Evolutionary conservation across 768 basidiomycete genomes (phyloP).

Genomic region (Peribolospora kevripleyi): DNA sequence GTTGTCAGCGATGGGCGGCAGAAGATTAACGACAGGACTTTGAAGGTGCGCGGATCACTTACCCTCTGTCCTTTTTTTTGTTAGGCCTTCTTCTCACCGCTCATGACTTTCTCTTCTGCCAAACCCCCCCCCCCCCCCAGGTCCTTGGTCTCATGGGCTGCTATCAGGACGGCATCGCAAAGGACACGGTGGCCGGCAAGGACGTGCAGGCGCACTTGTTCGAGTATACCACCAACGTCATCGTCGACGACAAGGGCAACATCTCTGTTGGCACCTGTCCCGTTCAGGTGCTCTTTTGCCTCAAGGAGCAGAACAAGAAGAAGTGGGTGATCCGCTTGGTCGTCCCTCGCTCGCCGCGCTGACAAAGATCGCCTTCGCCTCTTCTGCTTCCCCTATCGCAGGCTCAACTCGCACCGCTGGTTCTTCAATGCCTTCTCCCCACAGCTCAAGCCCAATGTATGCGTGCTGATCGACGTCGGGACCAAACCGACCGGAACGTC

Average conservation of each 20-base stretch:
- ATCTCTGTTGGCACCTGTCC: conserved; percentile 43
- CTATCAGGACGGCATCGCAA: conserved; percentile 40
- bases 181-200: conserved; percentile 65
- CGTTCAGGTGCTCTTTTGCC: conserved; percentile 67
- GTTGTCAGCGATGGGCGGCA: conserved; percentile 21
- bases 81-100: conserved; percentile 52
- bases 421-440: conserved; percentile 77
- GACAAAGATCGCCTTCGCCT: neutral
- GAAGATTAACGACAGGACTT: conserved; percentile 27
- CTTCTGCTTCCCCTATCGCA: neutral
- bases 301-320: conserved; percentile 88
- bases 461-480: conserved; percentile 79
- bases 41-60: conserved; percentile 36
- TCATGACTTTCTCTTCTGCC: neutral
- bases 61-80: conserved; percentile 5
- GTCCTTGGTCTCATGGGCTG: conserved; percentile 47
- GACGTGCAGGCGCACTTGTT: conserved; percentile 63
- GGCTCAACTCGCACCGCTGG: conserved; percentile 74
- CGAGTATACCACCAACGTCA: conserved; percentile 89
- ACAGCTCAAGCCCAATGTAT: conserved; percentile 67
- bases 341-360: no score
- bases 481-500: conserved; percentile 64
- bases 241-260: conserved; percentile 33
- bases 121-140: no score
- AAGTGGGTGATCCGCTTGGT: conserved; percentile 29